Evolutionary conservation across 805 yeast species (phyloP).

Genomic region (Myxozyma monticola): DNA sequence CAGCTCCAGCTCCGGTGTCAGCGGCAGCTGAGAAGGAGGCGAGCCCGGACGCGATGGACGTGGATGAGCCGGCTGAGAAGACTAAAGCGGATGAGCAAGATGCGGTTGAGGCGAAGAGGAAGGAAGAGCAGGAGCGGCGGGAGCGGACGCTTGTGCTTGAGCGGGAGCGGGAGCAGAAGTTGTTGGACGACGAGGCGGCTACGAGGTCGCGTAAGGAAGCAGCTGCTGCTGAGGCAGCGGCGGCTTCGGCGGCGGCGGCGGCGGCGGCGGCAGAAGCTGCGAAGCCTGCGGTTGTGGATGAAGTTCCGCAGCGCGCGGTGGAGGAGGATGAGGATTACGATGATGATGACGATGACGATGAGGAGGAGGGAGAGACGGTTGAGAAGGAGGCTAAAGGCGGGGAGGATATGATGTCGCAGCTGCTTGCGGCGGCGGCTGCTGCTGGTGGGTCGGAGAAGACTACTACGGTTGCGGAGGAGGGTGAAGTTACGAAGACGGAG

Average conservation of each 20-base stretch:
- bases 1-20: neutral
- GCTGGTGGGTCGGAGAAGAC: neutral
- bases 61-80: neutral
- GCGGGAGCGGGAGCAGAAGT: slow-evolving; percentile 1
- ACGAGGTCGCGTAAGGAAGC: neutral
- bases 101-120: slow-evolving; percentile 27
- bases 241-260: neutral
- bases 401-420: slow-evolving; percentile 1
- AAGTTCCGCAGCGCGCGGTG: slow-evolving; percentile 27
- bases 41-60: neutral
- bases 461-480: too few species aligned
- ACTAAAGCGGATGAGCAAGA: slow-evolving; percentile 24
- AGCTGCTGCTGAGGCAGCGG: slow-evolving; percentile 1
- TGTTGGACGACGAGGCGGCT: neutral
- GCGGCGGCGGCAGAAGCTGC: neutral
- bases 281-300: slow-evolving; percentile 10
- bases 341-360: slow-evolving; percentile 28
- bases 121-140: slow-evolving; percentile 13
- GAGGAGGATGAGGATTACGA: slow-evolving; percentile 29
- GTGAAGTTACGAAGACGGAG: too few species aligned
- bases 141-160: neutral
- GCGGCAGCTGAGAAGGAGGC: slow-evolving; percentile 4
- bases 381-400: neutral
- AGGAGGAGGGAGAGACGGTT: slow-evolving; percentile 16
- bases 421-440: slow-evolving; percentile 1